A percentile compares a stretch with the other conserved stretches of the same genome.
Conservation (phyloP, 768 basidiomycete genomes). For the Coprinopsis sp. region DNA sequence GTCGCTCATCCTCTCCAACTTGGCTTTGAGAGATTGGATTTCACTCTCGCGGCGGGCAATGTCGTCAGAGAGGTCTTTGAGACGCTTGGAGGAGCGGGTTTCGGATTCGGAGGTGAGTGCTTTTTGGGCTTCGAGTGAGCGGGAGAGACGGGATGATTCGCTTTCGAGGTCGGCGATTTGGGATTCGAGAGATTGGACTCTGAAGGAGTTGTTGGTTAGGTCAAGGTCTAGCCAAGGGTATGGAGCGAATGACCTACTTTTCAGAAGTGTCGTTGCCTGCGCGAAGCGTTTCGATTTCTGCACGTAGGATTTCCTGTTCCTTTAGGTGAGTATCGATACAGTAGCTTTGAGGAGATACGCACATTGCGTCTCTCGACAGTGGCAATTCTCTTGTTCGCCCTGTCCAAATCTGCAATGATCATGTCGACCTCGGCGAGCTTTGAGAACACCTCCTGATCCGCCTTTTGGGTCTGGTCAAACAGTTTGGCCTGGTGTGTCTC, state of each 20-base stretch:
- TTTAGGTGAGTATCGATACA: constrained; percentile 4
- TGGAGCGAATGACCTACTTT: constrained; percentile 40
- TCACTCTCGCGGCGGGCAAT: constrained; percentile 35
- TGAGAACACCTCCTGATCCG: constrained; percentile 88
- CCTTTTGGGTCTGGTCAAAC: constrained; percentile 84
- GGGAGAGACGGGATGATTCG: constrained; percentile 67
- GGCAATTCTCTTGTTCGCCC: constrained; percentile 91
- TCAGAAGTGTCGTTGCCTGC: constrained; percentile 71
- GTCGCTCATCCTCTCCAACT: constrained; percentile 71
- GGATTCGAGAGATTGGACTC: constrained; percentile 66
- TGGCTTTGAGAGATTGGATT: constrained; percentile 60
- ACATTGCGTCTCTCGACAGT: constrained; percentile 93
- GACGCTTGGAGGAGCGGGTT: constrained; percentile 37
- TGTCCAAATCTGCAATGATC: constrained; percentile 89
- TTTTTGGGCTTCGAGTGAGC: constrained; percentile 61
- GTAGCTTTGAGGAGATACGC: constrained; percentile 17
- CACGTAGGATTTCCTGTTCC: constrained; percentile 93
- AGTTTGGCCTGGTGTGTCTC: constrained; percentile 92
- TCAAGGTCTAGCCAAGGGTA: background rate
- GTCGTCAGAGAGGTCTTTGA: background rate
- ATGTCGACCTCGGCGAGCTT: constrained; percentile 93
- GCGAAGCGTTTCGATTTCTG: constrained; percentile 89
- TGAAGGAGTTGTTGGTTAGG: constrained; percentile 25
- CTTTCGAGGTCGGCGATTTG: constrained; percentile 74
- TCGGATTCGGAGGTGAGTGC: constrained; percentile 35